Evolutionary conservation across 2,329 filamentous ascomycete species (phyloP).

Genomic region (Exophiala dermatitidis): DNA sequence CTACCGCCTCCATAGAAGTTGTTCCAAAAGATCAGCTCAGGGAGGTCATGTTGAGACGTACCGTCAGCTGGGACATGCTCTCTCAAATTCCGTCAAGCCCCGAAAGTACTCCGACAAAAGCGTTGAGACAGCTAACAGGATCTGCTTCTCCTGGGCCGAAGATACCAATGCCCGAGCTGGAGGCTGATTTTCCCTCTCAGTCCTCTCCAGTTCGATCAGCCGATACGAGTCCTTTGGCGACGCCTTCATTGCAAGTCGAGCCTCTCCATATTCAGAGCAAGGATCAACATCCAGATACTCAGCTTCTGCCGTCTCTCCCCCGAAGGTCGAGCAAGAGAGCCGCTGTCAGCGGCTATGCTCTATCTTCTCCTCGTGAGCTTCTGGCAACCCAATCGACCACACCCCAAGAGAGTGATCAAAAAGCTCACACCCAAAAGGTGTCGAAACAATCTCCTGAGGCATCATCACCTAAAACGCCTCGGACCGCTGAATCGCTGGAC

Average conservation of each 20-base stretch:
- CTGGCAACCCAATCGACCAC: slow-evolving; percentile 15
- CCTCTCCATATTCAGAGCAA: slow-evolving; percentile 9
- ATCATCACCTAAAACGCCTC: not conserved
- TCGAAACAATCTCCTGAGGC: not conserved
- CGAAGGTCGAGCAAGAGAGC: slow-evolving; percentile 28
- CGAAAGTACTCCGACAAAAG: slow-evolving; percentile 20
- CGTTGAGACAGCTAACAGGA: slow-evolving; percentile 24
- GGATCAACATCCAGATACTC: not conserved
- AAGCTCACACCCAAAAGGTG: not conserved
- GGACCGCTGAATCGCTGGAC: slow-evolving; percentile 53
- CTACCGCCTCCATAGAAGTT: slow-evolving; percentile 28
- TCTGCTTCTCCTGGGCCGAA: slow-evolving; percentile 20
- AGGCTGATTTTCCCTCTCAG: slow-evolving; percentile 13
- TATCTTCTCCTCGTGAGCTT: slow-evolving; percentile 11
- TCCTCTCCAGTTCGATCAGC: slow-evolving; percentile 1
- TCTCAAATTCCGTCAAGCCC: slow-evolving; percentile 20
- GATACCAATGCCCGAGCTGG: slow-evolving; percentile 24
- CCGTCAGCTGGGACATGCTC: slow-evolving; percentile 23
- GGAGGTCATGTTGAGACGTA: slow-evolving; percentile 21
- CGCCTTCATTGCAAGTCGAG: slow-evolving; percentile 20
- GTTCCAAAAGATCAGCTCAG: slow-evolving; percentile 25
- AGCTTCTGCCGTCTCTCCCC: slow-evolving; percentile 17
- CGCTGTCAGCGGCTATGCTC: slow-evolving; percentile 3
- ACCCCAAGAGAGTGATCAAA: not conserved
- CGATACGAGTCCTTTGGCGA: slow-evolving; percentile 11